Base-by-base conservation (phyloP, 139 green algal species). In the Micractinium sp. region DNA sequence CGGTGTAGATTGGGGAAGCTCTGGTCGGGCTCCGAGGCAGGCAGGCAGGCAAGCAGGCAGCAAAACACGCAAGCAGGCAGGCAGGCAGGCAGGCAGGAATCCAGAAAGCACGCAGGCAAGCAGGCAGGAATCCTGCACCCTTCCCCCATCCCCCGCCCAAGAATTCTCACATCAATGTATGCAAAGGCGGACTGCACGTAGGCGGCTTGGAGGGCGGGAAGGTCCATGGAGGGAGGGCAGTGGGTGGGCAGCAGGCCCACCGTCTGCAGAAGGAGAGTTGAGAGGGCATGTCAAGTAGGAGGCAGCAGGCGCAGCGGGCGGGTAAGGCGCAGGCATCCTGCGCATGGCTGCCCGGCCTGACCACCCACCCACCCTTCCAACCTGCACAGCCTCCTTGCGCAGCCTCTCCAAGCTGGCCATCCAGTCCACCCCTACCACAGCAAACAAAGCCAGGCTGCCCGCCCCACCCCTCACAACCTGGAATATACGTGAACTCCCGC, bases 201-300 rank as follows among this genome's bases (percentile, higher is more conserved):
- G 47, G 75, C 67, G 15, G 82, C 75, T 36, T 69, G 22, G 2
- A 90, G 22, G 33, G 66, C 74, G 4, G 74, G 22, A 73, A 75
- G 81, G 63, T 87, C 75, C 86, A 93, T 86, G 15, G 79, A 75
- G 19, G 83, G 33, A 3, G 76, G 82, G 61, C 71, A 87, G 61
- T 82, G 61, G 20, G 38, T 80, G 47, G 87, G 86, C 89, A 94
- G 78, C 36, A 90, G 36, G 14, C 92, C 92, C 36, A 95, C 66
- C 12, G 61, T 90, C 79, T 95, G 82, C 47, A 23, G 39, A 1
- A 18, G 16, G 5, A 7, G 38, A 36, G 53, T 16, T 4, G 14
- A 73, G 63, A 73, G 14, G 47, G 47, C 47, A 56, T 5, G 47
- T 5, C 47, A 56, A 56, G 47, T 56, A 9, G 47, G 47, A 56